A percentile compares a stretch with the other conserved stretches of the same genome.
Evolutionary conservation across 345 rosid species (phyloP).

Genomic region (Cardiospermum halicacabum): DNA sequence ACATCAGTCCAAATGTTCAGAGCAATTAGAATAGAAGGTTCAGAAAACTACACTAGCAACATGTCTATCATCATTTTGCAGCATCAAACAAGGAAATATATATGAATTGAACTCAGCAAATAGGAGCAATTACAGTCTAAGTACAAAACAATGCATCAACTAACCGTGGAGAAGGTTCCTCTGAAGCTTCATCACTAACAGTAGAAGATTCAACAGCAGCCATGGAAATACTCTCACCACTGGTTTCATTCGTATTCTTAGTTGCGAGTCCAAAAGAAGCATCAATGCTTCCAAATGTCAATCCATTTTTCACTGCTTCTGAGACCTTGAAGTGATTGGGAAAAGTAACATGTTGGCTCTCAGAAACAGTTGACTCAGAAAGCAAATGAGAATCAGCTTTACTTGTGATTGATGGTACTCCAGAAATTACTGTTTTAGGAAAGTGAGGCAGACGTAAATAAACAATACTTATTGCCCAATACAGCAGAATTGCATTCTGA

Average conservation of each 20-base stretch:
- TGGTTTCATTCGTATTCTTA: conserved; percentile 23
- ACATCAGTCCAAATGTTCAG: too few relatives aligned
- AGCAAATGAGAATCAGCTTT: conserved; percentile 30
- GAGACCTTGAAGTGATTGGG: conserved; percentile 72
- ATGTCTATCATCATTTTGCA: conserved; percentile 6
- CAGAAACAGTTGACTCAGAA: conserved; percentile 30
- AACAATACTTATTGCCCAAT: not conserved
- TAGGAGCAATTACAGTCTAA: not conserved
- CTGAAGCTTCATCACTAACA: conserved; percentile 32
- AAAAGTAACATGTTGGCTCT: conserved; percentile 65
- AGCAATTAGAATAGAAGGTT: too few relatives aligned
- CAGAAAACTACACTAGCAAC: too few relatives aligned
- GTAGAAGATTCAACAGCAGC: conserved; percentile 31
- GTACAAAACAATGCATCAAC: conserved; percentile 21
- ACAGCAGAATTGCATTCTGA: not conserved
- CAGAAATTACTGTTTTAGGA: conserved; percentile 30
- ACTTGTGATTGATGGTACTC: conserved; percentile 24
- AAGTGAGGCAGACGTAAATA: conserved; percentile 6
- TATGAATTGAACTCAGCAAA: conserved; percentile 8
- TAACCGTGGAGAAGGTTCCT: conserved; percentile 55
- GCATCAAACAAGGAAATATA: not conserved
- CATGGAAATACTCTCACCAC: conserved; percentile 31
- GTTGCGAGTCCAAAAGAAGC: conserved; percentile 32
- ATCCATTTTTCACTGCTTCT: conserved; percentile 60
- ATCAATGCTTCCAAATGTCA: conserved; percentile 87